A percentile compares a stretch with the other conserved stretches of the same genome.
Conservation (phyloP, 305 asterid genomes). For the Fraxinus paxiana region DNA sequence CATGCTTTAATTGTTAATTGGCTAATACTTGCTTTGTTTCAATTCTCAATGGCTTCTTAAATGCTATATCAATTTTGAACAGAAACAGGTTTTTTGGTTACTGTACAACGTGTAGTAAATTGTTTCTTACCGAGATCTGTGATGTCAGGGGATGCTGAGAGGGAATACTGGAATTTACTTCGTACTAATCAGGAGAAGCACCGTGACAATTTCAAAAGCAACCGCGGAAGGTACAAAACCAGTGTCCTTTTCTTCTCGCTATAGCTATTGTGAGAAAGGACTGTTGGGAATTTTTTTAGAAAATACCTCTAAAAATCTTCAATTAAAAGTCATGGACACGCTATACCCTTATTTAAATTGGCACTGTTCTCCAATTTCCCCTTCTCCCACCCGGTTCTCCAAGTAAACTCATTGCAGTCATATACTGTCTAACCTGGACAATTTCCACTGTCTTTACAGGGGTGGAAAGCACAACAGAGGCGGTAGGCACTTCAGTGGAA, state of each 20-base stretch:
- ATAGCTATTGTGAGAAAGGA: not conserved
- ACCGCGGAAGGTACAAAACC: conserved; percentile 65
- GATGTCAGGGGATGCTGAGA: conserved; percentile 83
- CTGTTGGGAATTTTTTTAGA: not conserved
- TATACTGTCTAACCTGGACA: not conserved
- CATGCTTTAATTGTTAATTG: not conserved
- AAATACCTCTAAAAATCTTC: not conserved
- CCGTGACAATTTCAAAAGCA: conserved; percentile 53
- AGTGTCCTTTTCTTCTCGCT: not conserved
- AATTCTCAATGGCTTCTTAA: not conserved
- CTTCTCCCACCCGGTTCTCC: not conserved
- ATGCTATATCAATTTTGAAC: not conserved
- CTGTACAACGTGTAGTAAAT: not conserved
- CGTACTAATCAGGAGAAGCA: conserved; percentile 55
- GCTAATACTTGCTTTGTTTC: not conserved
- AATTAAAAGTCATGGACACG: not conserved
- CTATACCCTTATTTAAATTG: not conserved
- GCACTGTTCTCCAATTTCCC: not conserved
- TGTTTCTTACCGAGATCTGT: not conserved
- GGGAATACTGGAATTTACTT: conserved; percentile 75
- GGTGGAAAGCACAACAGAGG: conserved; percentile 77
- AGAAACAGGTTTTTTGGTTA: not conserved
- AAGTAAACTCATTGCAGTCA: not conserved
- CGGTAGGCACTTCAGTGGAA: conserved; percentile 50
- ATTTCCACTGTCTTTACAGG: conserved; percentile 31